Conservation (phyloP, 371 early-diverging fungal genomes). For the Nosema muscidifuracis region DNA sequence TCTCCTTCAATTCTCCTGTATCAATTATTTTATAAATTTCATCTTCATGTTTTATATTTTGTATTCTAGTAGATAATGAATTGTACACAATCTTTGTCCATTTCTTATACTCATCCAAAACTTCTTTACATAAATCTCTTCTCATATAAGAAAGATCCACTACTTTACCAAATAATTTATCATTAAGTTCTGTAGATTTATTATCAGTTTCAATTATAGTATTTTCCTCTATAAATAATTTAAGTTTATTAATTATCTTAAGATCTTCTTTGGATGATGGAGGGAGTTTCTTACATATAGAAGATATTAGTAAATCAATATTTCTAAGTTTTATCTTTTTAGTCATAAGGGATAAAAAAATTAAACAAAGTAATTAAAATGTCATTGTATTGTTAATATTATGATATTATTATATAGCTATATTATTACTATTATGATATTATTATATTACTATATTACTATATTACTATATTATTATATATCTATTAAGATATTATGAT, state of each 20-base stretch:
- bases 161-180: slow-evolving; percentile 6
- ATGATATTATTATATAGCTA: no score
- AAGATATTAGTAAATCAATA: slow-evolving; percentile 12
- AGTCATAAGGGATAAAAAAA: background rate
- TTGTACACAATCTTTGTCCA: background rate
- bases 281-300: background rate
- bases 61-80: background rate
- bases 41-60: background rate
- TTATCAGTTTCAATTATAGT: background rate
- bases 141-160: slow-evolving; percentile 20
- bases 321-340: slow-evolving; percentile 7
- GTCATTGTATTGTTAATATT: no score
- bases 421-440: no score
- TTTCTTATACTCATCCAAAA: background rate
- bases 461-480: no score
- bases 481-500: no score
- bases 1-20: background rate
- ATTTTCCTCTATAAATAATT: slow-evolving; percentile 19
- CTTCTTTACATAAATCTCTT: slow-evolving; percentile 18
- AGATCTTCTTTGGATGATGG: slow-evolving; percentile 24
- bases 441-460: no score
- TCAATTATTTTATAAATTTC: background rate
- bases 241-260: slow-evolving; percentile 7
- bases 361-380: background rate
- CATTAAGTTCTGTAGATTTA: background rate